Conservation (phyloP, 2,329 filamentous ascomycete genomes). For the Ophiostoma himal-ulmi region DNA sequence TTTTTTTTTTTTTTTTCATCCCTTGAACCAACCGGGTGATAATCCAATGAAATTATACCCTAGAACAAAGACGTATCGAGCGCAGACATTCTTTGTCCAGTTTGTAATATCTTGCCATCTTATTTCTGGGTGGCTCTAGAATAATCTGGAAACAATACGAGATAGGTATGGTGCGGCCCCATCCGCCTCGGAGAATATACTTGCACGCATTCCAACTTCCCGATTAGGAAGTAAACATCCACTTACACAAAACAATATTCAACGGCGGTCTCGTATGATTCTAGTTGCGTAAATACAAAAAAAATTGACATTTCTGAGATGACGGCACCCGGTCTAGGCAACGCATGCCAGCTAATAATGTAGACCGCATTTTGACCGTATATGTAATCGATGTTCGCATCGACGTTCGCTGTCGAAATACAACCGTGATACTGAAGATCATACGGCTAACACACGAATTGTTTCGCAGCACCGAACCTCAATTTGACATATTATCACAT, state of each 20-base stretch:
- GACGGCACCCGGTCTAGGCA: background rate
- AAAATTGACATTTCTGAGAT: background rate
- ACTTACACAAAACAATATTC: background rate
- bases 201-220: background rate
- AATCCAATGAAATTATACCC: too few species aligned
- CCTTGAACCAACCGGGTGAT: background rate
- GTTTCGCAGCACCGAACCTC: background rate
- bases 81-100: too few species aligned
- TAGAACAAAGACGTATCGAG: too few species aligned
- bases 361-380: background rate
- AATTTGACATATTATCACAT: background rate
- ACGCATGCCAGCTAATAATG: background rate
- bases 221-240: conserved; percentile 1
- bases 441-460: too few species aligned
- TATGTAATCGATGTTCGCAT: background rate
- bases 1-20: background rate
- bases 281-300: too few species aligned
- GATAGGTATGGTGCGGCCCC: background rate
- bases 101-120: too few species aligned
- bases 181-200: background rate
- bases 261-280: background rate
- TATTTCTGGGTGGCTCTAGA: background rate
- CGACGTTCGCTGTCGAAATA: background rate
- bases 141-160: background rate
- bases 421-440: background rate